Evolutionary conservation across 768 basidiomycete species (phyloP), one percentile per base, ranked within the genome.

Genomic region (Phallus indusiatus): DNA sequence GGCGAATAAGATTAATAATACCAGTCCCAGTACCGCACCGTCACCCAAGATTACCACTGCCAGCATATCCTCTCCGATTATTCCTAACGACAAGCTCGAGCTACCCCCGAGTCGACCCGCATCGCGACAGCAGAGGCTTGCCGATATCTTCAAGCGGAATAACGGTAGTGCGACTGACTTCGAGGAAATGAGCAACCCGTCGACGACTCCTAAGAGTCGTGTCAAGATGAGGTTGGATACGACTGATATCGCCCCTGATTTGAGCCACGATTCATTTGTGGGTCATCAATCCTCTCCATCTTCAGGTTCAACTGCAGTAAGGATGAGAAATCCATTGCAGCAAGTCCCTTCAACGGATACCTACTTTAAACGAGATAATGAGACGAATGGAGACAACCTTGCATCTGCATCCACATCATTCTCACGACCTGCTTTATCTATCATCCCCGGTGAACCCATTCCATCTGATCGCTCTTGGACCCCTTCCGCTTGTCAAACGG

Each of bases 21-120:
- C 28, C 28, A 28, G 28, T 28, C 2, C 46, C 35, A 28, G 28
- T 28, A 28, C 46, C 35, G 24, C 53, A 47, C 50, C 33, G 28
- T 76, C 78, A 4, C 72, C 73, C 4, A 37, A 66, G 5, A 63
- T 65, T 9, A 68, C 75, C 17, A 74, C 77, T 16, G 72, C 73
- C 9, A 52, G 49, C 33, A 59, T 59, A n/a, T 59, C 57, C 18
- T 48, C 49, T 14, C 57, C 57, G 16, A 36, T 59, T 51, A 21
- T 24, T 5, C 42, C 42, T 42, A 42, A 42, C 6, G 49, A 50
- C 20, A 49, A 33, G 16, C 56, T 22, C 18, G 50, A 51, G 50
- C 16, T 34, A 18, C 28, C 47, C 50, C 10, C 33, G 8, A 57
- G 28, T 14, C 21, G 22, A 52, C 24, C 50, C 21, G 50, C 16